Percentiles rank a stretch among this genome's conserved stretches.
Evolutionary conservation across 805 yeast species (phyloP).

Genomic region (Kluyveromyces starmeri): DNA sequence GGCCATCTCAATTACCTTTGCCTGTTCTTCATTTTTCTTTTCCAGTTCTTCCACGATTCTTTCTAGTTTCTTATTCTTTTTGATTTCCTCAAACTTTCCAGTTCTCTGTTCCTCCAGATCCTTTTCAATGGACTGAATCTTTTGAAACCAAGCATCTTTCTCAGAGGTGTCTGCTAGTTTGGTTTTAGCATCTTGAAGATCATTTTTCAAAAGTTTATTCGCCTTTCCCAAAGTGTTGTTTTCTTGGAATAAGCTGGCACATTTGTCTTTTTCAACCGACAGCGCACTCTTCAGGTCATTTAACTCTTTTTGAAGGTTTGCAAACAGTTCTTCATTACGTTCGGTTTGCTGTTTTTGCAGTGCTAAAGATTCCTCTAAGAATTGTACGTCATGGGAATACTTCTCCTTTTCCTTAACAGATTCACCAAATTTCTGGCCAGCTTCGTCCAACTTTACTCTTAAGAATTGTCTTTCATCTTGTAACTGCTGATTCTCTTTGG

Average conservation of each 20-base stretch:
- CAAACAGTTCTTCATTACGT: slow-evolving; percentile 30
- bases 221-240: slow-evolving; percentile 52
- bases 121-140: slow-evolving; percentile 44
- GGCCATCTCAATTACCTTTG: slow-evolving; percentile 40
- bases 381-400: slow-evolving; percentile 14
- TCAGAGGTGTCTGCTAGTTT: slow-evolving; percentile 44
- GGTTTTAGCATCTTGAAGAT: slow-evolving; percentile 38
- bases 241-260: slow-evolving; percentile 54
- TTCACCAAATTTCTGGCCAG: slow-evolving; percentile 15
- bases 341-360: slow-evolving; percentile 26
- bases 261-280: slow-evolving; percentile 41
- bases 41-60: slow-evolving; percentile 47
- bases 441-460: slow-evolving; percentile 33
- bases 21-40: slow-evolving; percentile 42
- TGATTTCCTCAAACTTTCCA: slow-evolving; percentile 43
- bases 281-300: slow-evolving; percentile 26
- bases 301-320: slow-evolving; percentile 28
- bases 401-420: slow-evolving; percentile 18
- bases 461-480: slow-evolving; percentile 40
- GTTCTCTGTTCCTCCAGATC: slow-evolving; percentile 41
- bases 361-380: slow-evolving; percentile 24
- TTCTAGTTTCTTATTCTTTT: slow-evolving; percentile 40
- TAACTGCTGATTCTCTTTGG: slow-evolving; percentile 54
- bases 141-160: slow-evolving; percentile 48
- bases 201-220: slow-evolving; percentile 39